These are phyloP conservation scores for Russula lepida DNA, from an alignment of 768 basidiomycete species.

Conservation along the genomic window DNA sequence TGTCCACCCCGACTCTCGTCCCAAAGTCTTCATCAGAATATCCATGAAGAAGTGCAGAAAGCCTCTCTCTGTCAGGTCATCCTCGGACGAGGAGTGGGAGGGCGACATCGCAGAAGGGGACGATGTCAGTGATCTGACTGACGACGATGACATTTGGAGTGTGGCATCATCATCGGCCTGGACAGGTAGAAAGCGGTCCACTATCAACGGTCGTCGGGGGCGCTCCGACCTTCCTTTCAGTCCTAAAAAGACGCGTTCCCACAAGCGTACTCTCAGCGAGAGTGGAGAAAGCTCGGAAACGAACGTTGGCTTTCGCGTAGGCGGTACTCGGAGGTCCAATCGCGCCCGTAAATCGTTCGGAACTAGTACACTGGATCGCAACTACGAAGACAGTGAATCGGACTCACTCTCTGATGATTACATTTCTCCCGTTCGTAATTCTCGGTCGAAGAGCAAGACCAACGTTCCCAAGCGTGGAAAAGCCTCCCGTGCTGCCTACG, in stretches of 20 bases:
- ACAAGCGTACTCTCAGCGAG: conserved; percentile 31
- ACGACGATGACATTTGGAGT: conserved; percentile 15
- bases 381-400: conserved; percentile 22
- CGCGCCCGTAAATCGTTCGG: conserved; percentile 36
- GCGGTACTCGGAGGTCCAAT: conserved; percentile 39
- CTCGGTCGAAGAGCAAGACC: conserved; percentile 12
- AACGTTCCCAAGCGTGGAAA: conserved; percentile 30
- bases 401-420: conserved; percentile 5
- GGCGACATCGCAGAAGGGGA: conserved; percentile 22
- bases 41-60: conserved; percentile 12
- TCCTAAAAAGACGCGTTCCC: conserved; percentile 50
- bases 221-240: conserved; percentile 51
- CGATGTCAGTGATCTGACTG: conserved; percentile 12
- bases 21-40: conserved; percentile 33
- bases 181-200: conserved; percentile 18
- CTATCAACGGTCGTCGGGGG: conserved; percentile 8
- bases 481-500: conserved; percentile 41
- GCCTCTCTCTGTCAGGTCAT: conserved; percentile 18
- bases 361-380: conserved; percentile 27
- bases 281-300: conserved; percentile 32
- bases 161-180: conserved; percentile 8
- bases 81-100: conserved; percentile 30
- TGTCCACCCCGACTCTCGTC: conserved; percentile 53
- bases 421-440: conserved; percentile 34
- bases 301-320: conserved; percentile 14